phyloP scores from a whole-genome alignment of 192 early-diverging fungal genomes.

The Podila horticola region DNA sequence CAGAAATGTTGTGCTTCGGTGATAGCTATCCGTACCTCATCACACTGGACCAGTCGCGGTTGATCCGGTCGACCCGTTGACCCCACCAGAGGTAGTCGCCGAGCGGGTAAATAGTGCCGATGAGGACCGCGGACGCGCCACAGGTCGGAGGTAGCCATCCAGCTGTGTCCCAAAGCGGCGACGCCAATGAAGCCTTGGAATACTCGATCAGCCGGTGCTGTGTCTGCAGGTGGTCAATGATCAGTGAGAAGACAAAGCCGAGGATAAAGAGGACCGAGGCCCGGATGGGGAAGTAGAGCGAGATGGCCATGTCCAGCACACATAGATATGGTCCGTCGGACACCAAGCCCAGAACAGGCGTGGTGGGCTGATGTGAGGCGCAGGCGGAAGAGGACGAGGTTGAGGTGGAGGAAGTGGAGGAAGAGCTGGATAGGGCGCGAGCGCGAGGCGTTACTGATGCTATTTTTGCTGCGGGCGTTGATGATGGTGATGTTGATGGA shows the following conservation, averaged over 20 bases:
- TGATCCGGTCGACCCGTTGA: constrained; percentile 44
- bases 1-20: too few relatives aligned
- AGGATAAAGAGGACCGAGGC: constrained; percentile 67
- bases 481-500: not conserved
- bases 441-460: not conserved
- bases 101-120: constrained; percentile 70
- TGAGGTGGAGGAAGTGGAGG: constrained; percentile 1
- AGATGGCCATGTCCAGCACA: constrained; percentile 40
- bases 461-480: constrained; percentile 1
- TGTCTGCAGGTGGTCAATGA: constrained; percentile 72
- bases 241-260: constrained; percentile 68
- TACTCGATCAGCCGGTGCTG: constrained; percentile 66
- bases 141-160: constrained; percentile 72
- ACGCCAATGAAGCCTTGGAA: constrained; percentile 32
- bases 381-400: not conserved
- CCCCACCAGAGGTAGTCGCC: constrained; percentile 61
- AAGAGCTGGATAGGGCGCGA: not conserved
- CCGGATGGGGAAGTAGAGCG: constrained; percentile 61
- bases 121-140: constrained; percentile 64
- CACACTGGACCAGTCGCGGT: constrained; percentile 64
- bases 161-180: constrained; percentile 62
- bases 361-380: not conserved
- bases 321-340: constrained; percentile 37
- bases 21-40: constrained; percentile 49
- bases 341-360: not conserved